phyloP scores from a whole-genome alignment of 208 protist genomes.

The Trichomonas vaginalis region DNA sequence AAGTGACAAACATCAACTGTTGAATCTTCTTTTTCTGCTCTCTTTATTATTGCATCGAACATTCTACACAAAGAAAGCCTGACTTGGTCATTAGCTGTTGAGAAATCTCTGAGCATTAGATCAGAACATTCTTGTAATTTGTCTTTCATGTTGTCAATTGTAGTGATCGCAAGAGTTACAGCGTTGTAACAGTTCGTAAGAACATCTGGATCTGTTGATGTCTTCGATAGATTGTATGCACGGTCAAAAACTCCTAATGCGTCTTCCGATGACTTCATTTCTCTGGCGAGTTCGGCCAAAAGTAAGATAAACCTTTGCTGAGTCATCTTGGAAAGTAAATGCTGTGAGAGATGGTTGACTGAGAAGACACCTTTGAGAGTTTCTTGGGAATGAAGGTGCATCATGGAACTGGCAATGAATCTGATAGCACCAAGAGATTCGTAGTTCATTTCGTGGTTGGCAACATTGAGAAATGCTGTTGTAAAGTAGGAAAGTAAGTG shows the following conservation, averaged over 20 bases:
- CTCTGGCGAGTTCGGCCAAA: not conserved
- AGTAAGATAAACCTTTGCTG: not conserved
- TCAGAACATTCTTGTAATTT: not conserved
- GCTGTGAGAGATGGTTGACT: not conserved
- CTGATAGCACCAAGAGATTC: not conserved
- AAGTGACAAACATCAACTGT: not conserved
- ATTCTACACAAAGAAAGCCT: not conserved
- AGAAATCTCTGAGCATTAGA: not conserved
- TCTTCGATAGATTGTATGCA: not conserved
- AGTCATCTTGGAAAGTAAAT: not conserved
- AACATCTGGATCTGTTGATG: not conserved
- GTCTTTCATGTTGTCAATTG: not conserved
- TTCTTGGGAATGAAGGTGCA: not conserved
- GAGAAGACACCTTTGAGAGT: not conserved
- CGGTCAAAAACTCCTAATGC: not conserved
- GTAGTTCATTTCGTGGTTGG: not conserved
- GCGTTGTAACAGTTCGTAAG: not conserved
- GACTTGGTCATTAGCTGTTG: not conserved
- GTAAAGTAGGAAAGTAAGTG: not conserved
- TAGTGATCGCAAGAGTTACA: not conserved
- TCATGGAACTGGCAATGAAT: not conserved
- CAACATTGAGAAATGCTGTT: not conserved
- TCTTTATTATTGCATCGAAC: not conserved
- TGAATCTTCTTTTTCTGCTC: not conserved
- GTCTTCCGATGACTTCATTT: not conserved